Conservation (phyloP, 2,329 filamentous ascomycete genomes). For the Xylariaceae sp. region DNA sequence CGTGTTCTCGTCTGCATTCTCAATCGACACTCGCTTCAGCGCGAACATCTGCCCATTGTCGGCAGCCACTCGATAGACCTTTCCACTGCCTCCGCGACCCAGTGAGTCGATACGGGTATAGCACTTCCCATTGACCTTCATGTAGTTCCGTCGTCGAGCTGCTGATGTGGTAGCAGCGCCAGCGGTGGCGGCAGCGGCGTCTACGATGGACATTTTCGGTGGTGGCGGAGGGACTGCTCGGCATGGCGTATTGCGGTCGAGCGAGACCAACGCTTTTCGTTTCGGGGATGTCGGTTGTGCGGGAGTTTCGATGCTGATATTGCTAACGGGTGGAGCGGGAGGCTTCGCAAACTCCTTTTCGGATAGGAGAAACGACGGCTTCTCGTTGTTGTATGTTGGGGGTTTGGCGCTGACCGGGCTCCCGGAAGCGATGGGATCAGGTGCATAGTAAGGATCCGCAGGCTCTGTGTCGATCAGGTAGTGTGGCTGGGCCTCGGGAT, state of each 20-base stretch:
- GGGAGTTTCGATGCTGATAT: conserved; percentile 35
- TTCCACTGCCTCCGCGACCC: conserved; percentile 85
- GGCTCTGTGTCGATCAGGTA: conserved; percentile 35
- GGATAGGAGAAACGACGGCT: conserved; percentile 49
- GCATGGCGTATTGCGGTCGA: conserved; percentile 66
- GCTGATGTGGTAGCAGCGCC: conserved; percentile 69
- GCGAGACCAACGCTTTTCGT: conserved; percentile 48
- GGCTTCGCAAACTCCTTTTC: conserved; percentile 52
- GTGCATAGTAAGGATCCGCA: conserved; percentile 41
- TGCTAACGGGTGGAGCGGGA: conserved; percentile 45
- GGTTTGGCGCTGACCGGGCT: conserved; percentile 51
- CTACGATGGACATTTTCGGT: conserved; percentile 95
- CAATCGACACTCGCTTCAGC: conserved; percentile 84
- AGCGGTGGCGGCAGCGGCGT: conserved; percentile 78
- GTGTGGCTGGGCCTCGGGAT: conserved; percentile 38
- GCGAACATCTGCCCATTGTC: conserved; percentile 96
- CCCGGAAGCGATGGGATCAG: conserved; percentile 50
- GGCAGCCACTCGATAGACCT: conserved; percentile 93
- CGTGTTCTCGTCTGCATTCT: conserved; percentile 78
- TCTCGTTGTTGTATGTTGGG: conserved; percentile 59
- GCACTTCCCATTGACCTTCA: conserved; percentile 83
- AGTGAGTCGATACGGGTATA: conserved; percentile 89
- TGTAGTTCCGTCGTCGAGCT: conserved; percentile 72
- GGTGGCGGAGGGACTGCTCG: conserved; percentile 75
- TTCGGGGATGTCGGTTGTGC: conserved; percentile 46